Conservation (phyloP, 768 basidiomycete species). For the Naganishia vaughanmartiniae region DNA sequence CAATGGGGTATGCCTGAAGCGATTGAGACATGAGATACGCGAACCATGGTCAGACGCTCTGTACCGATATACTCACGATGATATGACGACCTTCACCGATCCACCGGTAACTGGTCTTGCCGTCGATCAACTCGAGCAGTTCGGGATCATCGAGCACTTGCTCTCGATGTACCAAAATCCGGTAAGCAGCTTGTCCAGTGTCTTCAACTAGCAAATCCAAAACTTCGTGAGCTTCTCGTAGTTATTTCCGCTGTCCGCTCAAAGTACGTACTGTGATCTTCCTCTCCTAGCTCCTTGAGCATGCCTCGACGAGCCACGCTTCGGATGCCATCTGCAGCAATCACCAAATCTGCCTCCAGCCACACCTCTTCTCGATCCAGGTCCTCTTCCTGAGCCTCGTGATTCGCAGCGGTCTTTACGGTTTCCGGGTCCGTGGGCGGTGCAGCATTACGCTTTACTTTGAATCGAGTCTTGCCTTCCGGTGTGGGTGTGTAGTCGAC, state of each 20-base stretch:
- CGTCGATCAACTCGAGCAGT: constrained; percentile 50
- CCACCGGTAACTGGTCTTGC: constrained; percentile 52
- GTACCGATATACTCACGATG: constrained; percentile 37
- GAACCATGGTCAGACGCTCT: background rate
- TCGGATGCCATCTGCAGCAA: constrained; percentile 55
- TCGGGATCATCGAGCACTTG: constrained; percentile 51
- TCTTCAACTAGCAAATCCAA: constrained; percentile 42
- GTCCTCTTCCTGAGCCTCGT: constrained; percentile 17
- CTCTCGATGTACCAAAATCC: constrained; percentile 50
- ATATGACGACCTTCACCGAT: constrained; percentile 53
- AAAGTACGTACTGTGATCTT: constrained; percentile 40
- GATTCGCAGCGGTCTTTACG: constrained; percentile 26
- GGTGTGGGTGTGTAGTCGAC: constrained; percentile 40
- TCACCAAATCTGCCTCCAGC: constrained; percentile 51
- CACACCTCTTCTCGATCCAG: constrained; percentile 36
- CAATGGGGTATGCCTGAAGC: constrained; percentile 53
- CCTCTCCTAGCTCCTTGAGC: constrained; percentile 48
- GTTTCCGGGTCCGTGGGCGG: background rate
- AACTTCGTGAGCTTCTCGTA: background rate
- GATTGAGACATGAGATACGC: background rate
- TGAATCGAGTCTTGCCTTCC: constrained; percentile 35
- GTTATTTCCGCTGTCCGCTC: background rate
- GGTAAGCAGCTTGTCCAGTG: constrained; percentile 55
- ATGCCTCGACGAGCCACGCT: constrained; percentile 49
- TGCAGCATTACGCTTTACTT: constrained; percentile 27